phyloP scores from a whole-genome alignment of 768 basidiomycete species.

The Psilocybe azurescens region DNA sequence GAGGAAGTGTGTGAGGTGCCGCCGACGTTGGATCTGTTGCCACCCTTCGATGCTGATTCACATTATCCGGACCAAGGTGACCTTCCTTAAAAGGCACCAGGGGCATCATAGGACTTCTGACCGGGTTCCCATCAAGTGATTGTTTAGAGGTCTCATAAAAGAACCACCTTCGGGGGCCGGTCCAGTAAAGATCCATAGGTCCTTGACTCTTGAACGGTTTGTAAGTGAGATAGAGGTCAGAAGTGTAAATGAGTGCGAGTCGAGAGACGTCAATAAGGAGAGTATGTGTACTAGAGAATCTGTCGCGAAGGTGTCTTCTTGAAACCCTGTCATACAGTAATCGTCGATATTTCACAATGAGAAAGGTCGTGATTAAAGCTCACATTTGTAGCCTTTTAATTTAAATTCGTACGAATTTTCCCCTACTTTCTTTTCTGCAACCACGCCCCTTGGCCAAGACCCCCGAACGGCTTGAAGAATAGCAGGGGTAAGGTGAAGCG shows the following conservation, averaged over 20 bases:
- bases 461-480: constrained; percentile 80
- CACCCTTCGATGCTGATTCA: constrained; percentile 39
- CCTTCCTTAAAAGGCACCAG: constrained; percentile 1
- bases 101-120: background rate
- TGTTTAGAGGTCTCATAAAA: constrained; percentile 28
- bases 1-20: constrained; percentile 18
- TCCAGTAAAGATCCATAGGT: constrained; percentile 80
- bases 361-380: constrained; percentile 24
- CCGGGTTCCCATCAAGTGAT: background rate
- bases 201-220: constrained; percentile 74
- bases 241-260: constrained; percentile 70
- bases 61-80: background rate
- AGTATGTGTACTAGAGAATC: constrained; percentile 79
- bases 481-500: constrained; percentile 76
- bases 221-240: constrained; percentile 74
- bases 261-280: constrained; percentile 66
- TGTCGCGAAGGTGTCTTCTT: constrained; percentile 74
- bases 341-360: constrained; percentile 1
- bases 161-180: constrained; percentile 43
- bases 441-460: constrained; percentile 82
- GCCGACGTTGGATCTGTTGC: constrained; percentile 38
- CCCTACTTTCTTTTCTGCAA: constrained; percentile 77
- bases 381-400: constrained; percentile 82
- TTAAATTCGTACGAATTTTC: constrained; percentile 81
- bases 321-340: constrained; percentile 59